Base-by-base conservation (phyloP, 2,329 filamentous ascomycete genomes). In the Botrytis paeoniae region DNA sequence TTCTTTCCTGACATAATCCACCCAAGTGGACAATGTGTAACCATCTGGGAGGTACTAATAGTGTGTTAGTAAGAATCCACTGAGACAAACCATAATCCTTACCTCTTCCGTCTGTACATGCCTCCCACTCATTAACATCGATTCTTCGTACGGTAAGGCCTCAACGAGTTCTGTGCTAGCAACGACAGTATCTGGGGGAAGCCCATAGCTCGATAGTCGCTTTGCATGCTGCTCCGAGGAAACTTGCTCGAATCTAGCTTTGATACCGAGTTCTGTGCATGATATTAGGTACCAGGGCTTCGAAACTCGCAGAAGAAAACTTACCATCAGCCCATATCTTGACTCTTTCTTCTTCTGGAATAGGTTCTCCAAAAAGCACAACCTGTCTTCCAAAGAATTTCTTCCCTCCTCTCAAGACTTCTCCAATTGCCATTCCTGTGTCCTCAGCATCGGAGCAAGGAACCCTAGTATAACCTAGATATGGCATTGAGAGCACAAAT, bases 91-190 rank as follows among this genome's bases (percentile, higher is more conserved):
- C 18, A 20, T 18, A 25, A 54, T 59, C 4, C 25, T 59, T 43
- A 54, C 43, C 25, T 71, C 45, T 51, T 39, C 22, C 32, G 43
- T 61, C n/a, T 54, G 60, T 25, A 71, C 41, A 45, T 71, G n/a
- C 18, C 57, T 65, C 35, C 37, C 35, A 20, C 39, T 66, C 70
- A 59, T 57, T 25, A 54, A 20, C 7, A 57, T 20, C 35, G 12
- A 32, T 48, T 57, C 20, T 9, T 59, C 48, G 37, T 54, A 59
- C 32, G 57, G 35, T 45, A 59, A 71, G 22, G 45, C 61, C 48
- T 65, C 37, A 22, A 65, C n/a, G 20, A 59, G 45, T 18, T 71
- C 60, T 64, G 69, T 71, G 37, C 59, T 57, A 35, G 45, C 48
- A 25, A 54, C 51, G 32, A 45, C 45, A 9, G 37, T 37, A 20